Base-by-base conservation (phyloP, 441 rosid species). In the Capsella rubella region DNA sequence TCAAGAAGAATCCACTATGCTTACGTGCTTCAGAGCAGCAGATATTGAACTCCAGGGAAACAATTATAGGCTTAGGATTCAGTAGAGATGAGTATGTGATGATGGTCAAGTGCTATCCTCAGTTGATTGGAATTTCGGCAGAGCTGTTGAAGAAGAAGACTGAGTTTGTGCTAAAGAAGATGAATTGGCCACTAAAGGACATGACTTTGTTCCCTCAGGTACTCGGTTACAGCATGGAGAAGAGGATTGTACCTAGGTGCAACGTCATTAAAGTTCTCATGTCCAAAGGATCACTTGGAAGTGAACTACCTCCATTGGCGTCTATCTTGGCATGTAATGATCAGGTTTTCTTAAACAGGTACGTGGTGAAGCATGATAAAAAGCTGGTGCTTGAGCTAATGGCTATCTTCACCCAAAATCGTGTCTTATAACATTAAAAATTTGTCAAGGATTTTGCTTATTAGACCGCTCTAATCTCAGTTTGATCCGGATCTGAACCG, bases 171-270 rank as follows among this genome's bases (percentile, higher is more conserved):
- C 68, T 67, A 43, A 73, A 53, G 57, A 52, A 52, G 34, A 52
- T 52, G 73, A 78, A 78, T n/a, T 65, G 78, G 60, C 76, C 70
- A 29, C 49, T 75, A 25, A 45, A 51, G 56, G 56, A 4, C 1
- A 0, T 64, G 10, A 21, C 39, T 46, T 15, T 13, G 7, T 5
- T 3, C 10, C 69, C 69, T 5, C 12, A 2, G 31, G 69, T 47
- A 32, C 4, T 64, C 12, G 45, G 45, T 11, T 49, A 11, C 11
- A 64, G 57, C 32, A 4, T 64, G 18, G 57, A 49, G 31, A 64
- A 64, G 69, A 64, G 69, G 69, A 64, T 11, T 47, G 13, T 64
- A 4, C 69, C 69, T 12, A 64, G 57, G 45, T 65, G 58, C 35
- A 65, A 65, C 0, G 56, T 64, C 1, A 34, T 65, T 8, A 65